Evolutionary conservation across 2,329 filamentous ascomycete species (phyloP), one percentile per base, ranked within the genome.

Genomic region (Pseudopyricularia javanii): DNA sequence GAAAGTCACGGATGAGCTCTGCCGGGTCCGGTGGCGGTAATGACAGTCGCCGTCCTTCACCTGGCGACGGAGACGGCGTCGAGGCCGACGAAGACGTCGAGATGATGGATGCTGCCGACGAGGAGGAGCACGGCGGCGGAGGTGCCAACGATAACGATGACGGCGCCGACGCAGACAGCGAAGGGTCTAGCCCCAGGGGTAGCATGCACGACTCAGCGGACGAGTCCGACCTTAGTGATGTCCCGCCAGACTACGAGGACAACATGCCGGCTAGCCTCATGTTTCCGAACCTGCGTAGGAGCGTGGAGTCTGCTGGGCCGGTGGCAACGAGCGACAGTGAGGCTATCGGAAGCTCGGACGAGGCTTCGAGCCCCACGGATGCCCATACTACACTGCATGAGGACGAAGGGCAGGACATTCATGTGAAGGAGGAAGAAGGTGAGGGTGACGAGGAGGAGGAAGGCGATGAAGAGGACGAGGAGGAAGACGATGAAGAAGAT

Each of bases 221-320:
- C 53, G 83, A 86, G 63, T 86, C 82, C 60, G 83, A 86, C 56
- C 69, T 86, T 0, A 86, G 81, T 51, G 83, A 86, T 56, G 76
- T 82, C 4, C 72, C 80, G 26, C 67, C 75, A 4, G 76, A 75
- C 40, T 79, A 79, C 54, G 76, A 82, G 51, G 76, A 80, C 47
- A 75, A 82, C 40, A 73, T 75, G 30, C 76, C 76, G 1, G 69
- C 73, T 1, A 71, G 71, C 12, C 60, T 81, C 28, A 65, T 80
- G 65, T 79, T 80, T 52, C 75, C 76, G 0, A 75, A 75, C 54
- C 59, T 79, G 9, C 61, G 68, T 54, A 65, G 65, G 60, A 68
- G 66, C 49, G 62, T 64, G 47, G 68, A 69, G 47, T 59, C 59
- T 17, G 62, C 56, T 43, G 63, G 58, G 43, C 60, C 57, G 50